Percentiles rank a stretch among this genome's conserved stretches.
These are phyloP conservation scores for Rosa multiflora DNA, from an alignment of 306 rosid species.

Conservation along the genomic window DNA sequence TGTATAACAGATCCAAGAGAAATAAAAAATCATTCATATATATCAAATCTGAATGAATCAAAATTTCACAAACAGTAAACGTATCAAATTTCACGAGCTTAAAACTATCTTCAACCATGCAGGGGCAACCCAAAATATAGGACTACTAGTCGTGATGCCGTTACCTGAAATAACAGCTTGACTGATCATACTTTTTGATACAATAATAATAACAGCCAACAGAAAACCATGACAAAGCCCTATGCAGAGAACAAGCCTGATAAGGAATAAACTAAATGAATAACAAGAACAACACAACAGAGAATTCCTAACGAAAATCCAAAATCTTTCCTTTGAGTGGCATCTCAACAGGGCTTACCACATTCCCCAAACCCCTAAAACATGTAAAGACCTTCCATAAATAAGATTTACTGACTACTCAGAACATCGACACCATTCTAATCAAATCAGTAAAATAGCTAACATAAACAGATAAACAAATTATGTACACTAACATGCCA, in stretches of 20 bases:
- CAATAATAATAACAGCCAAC: conserved; percentile 98
- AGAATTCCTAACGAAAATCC: background rate
- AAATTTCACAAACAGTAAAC: background rate
- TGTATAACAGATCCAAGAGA: conserved; percentile 25
- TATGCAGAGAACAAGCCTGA: conserved; percentile 29
- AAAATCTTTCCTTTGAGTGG: background rate
- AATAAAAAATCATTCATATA: conserved; percentile 14
- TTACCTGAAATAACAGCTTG: conserved; percentile 92
- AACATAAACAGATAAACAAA: too few relatives aligned
- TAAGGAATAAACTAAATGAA: conserved; percentile 11
- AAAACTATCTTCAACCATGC: background rate
- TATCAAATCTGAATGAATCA: background rate
- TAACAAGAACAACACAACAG: background rate
- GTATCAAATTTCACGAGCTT: background rate
- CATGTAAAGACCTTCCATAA: too few relatives aligned
- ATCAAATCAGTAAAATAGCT: too few relatives aligned
- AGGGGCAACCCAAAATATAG: background rate
- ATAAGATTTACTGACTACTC: too few relatives aligned
- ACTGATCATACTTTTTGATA: conserved; percentile 87
- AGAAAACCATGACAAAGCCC: conserved; percentile 98
- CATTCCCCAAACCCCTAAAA: background rate
- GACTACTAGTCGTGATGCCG: background rate
- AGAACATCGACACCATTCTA: too few relatives aligned
- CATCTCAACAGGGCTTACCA: conserved; percentile 2
- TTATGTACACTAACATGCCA: too few relatives aligned